Base-by-base conservation (phyloP, 179 eudicot genomes). In the Nepenthes alata region DNA sequence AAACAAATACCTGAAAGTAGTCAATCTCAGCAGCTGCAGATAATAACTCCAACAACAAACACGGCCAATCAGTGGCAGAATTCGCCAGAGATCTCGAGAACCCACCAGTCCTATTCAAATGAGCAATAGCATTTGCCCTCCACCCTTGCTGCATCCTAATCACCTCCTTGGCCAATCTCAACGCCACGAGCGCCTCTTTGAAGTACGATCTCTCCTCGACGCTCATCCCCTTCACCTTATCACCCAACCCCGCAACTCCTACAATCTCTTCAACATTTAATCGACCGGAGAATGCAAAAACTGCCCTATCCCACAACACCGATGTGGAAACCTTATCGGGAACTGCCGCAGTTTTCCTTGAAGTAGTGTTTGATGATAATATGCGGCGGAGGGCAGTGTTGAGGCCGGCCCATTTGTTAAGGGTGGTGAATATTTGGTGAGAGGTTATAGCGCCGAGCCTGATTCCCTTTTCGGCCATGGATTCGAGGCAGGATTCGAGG, bases 11-110 rank as follows among this genome's bases (percentile, higher is more conserved):
- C 97, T 88, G 97, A 77, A 88, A 91, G 65, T 82, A 75, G 71
- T 73, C 87, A 38, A 78, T 73, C 70, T 88, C 95, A 45, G 97
- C 86, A 72, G 95, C 91, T 0, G 67, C 60, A 61, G 96, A 91
- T 81, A 91, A 61, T 73, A 91, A 71, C 70, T 91, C 97, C 70
- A 91, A 57, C 85, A 91, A 80, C 72, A 91, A 81, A 67, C 78
- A 77, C 12, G 97, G 96, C 96, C 96, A 91, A 74, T 91, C 96
- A 55, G 91, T 88, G 60, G 95, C 91, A 2, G 88, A 82, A 80
- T 74, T 69, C 8, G 86, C 84, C 67, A 91, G 72, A 58, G 78
- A 69, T 67, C 91, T 74, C 53, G 97, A 91, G 73, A 91, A 85
- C 57, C 87, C 83, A 48, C 91, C 86, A 3, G 75, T 81, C 48